phyloP scores from a whole-genome alignment of 2,329 filamentous ascomycete genomes.

The Cordyceps sp. region DNA sequence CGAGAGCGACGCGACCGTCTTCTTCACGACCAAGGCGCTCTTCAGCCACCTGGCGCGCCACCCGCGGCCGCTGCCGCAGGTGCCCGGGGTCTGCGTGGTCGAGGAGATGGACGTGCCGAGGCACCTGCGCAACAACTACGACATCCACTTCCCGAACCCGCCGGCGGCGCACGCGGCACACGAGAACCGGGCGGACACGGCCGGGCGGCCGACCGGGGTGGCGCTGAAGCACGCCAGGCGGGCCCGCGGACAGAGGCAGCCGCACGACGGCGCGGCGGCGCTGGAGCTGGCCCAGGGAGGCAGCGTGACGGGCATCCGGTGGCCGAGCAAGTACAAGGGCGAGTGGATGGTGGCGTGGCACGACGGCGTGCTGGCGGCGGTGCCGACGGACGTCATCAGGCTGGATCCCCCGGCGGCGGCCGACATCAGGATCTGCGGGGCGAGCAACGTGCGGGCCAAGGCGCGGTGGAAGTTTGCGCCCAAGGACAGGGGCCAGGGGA shows the following conservation, averaged over 20 bases:
- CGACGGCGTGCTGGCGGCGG: conserved; percentile 31
- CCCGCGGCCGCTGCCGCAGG: conserved; percentile 31
- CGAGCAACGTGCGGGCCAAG: conserved; percentile 29
- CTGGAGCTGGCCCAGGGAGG: conserved; percentile 31
- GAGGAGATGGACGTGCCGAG: conserved; percentile 24
- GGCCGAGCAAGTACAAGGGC: conserved; percentile 32
- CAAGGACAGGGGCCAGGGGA: conserved; percentile 23
- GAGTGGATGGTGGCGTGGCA: conserved; percentile 43
- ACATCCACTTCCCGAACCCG: conserved; percentile 29
- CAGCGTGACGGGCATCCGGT: conserved; percentile 31
- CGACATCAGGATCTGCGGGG: conserved; percentile 28
- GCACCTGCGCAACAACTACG: conserved; percentile 29
- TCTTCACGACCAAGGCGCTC: conserved; percentile 33
- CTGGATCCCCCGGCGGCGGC: conserved; percentile 27
- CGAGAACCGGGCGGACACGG: conserved; percentile 22
- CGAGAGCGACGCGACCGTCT: conserved; percentile 38
- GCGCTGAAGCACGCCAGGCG: conserved; percentile 29
- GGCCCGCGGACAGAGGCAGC: conserved; percentile 27
- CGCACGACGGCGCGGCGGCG: conserved; percentile 26
- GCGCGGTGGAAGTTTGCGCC: conserved; percentile 36
- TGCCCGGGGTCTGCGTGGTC: conserved; percentile 31
- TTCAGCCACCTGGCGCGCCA: conserved; percentile 37
- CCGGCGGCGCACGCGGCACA: conserved; percentile 22
- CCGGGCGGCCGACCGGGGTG: conserved; percentile 24
- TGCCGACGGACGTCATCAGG: conserved; percentile 30